These are phyloP conservation scores for Saccharomyces hybrid DNA, from an alignment of 1,139 yeast genomes.

Conservation along the genomic window DNA sequence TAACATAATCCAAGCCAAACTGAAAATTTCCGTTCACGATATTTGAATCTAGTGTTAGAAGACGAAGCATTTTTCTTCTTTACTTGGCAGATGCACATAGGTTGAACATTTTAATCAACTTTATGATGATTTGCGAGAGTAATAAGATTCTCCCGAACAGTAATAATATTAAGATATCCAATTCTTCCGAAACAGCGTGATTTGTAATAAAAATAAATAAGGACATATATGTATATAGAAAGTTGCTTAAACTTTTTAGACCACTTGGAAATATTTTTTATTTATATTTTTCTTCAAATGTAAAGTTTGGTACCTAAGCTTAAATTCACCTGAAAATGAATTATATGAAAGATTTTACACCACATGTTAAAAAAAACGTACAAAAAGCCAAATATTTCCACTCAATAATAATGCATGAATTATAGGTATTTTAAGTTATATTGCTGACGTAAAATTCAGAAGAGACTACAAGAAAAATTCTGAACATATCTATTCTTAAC, in stretches of 20 bases:
- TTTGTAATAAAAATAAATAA: neutral
- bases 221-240: neutral
- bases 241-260: neutral
- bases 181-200: neutral
- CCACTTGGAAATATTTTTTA: neutral
- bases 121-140: neutral
- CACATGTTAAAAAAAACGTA: no score
- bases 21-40: constrained; percentile 33
- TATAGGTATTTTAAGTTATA: no score
- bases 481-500: neutral
- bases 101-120: neutral
- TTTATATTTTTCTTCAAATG: neutral
- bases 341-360: neutral
- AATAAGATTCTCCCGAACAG: neutral
- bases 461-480: neutral
- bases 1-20: constrained; percentile 30
- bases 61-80: neutral
- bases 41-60: constrained; percentile 6
- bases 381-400: neutral
- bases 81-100: neutral
- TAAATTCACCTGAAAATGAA: neutral
- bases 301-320: neutral
- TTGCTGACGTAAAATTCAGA: neutral
- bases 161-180: neutral
- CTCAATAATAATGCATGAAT: neutral